phyloP scores from a whole-genome alignment of 352 stramenopile genomes.

The Peronospora belbahrii region DNA sequence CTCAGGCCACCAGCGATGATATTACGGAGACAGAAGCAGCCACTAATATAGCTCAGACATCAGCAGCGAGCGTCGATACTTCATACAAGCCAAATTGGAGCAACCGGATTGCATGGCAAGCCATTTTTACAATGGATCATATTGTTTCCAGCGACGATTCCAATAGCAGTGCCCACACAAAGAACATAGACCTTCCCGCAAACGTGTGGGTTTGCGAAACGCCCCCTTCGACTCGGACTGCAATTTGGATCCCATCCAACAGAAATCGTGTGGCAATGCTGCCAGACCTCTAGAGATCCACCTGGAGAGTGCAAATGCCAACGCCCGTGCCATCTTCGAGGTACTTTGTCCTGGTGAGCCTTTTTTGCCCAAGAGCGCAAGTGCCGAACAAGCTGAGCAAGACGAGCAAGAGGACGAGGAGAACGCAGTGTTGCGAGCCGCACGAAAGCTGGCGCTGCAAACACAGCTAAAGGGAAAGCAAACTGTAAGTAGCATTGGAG shows the following conservation, averaged over 20 bases:
- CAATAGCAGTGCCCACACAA: constrained; percentile 3
- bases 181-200: constrained; percentile 27
- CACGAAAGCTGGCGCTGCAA: constrained; percentile 28
- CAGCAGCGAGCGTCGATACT: not conserved
- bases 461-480: not conserved
- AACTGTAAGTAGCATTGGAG: not conserved
- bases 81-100: constrained; percentile 5
- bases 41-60: not conserved
- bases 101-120: constrained; percentile 39
- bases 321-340: constrained; percentile 31
- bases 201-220: constrained; percentile 53
- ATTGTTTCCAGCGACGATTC: constrained; percentile 17
- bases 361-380: constrained; percentile 18
- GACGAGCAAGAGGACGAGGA: constrained; percentile 58
- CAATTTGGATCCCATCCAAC: not conserved
- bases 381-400: constrained; percentile 12
- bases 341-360: constrained; percentile 37
- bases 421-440: constrained; percentile 48
- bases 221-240: not conserved
- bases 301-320: constrained; percentile 47
- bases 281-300: constrained; percentile 47
- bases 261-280: not conserved
- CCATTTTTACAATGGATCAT: constrained; percentile 61
- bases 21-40: not conserved
- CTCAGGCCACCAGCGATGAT: not conserved